Percentiles rank a stretch among this genome's conserved stretches.
Conservation (phyloP, 176 grass and related monocot genomes). For the Cocos nucifera region DNA sequence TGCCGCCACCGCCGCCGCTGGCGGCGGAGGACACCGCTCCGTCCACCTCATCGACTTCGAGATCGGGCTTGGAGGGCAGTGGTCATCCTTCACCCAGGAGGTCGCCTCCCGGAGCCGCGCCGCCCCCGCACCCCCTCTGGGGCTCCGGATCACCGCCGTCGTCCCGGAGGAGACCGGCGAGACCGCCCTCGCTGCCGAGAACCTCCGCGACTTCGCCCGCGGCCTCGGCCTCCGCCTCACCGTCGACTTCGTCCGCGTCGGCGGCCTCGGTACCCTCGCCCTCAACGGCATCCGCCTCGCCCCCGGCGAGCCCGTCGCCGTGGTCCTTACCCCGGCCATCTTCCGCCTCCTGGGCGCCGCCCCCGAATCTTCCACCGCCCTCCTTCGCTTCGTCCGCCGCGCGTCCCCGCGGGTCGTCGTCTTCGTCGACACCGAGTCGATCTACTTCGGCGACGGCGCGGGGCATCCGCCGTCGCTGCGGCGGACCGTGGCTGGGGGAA, state of each 20-base stretch:
- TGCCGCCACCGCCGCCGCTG: constrained; percentile 12
- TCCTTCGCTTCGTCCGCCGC: constrained; percentile 33
- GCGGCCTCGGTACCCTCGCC: constrained; percentile 25
- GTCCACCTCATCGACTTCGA: constrained; percentile 58
- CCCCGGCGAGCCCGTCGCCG: constrained; percentile 27
- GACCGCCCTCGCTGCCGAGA: constrained; percentile 42
- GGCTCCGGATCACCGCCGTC: constrained; percentile 41
- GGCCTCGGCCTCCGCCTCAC: constrained; percentile 38
- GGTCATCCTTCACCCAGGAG: constrained; percentile 58
- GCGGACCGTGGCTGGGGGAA: constrained; percentile 20
- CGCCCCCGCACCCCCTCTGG: constrained; percentile 6
- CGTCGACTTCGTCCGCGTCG: constrained; percentile 34
- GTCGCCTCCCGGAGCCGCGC: constrained; percentile 30
- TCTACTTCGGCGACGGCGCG: background rate
- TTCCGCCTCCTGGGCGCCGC: constrained; percentile 26
- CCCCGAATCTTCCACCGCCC: constrained; percentile 21
- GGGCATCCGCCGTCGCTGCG: constrained; percentile 5
- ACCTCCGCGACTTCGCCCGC: constrained; percentile 54
- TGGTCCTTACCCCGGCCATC: constrained; percentile 36
- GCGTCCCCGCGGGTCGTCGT: constrained; percentile 24
- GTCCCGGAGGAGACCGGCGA: constrained; percentile 37
- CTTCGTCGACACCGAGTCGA: constrained; percentile 33
- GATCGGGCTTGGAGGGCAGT: constrained; percentile 51
- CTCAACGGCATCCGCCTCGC: constrained; percentile 23
- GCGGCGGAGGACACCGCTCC: constrained; percentile 4